phyloP scores from a whole-genome alignment of 129 eudicot genomes.

The Artemisia argyi region DNA sequence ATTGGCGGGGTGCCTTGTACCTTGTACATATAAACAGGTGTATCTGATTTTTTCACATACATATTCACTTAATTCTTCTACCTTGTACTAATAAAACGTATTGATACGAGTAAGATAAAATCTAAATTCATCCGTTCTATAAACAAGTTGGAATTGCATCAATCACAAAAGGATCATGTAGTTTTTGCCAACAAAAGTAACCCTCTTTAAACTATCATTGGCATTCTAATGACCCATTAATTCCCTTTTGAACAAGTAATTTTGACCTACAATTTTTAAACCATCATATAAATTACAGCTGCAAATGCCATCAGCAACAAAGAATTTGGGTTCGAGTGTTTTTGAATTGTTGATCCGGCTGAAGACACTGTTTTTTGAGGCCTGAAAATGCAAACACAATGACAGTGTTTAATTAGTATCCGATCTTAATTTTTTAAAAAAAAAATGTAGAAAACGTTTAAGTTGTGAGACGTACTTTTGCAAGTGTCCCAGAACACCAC shows the following conservation, averaged over 20 bases:
- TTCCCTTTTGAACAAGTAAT: conserved; percentile 1
- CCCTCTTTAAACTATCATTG: no score
- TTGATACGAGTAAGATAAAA: no score
- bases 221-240: no score
- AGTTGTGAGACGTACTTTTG: conserved; percentile 53
- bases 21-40: no score
- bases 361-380: conserved; percentile 38
- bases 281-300: conserved; percentile 30
- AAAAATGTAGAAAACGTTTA: background rate
- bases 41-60: no score
- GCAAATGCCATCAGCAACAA: conserved; percentile 31
- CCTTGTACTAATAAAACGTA: no score
- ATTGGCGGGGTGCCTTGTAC: no score
- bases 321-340: conserved; percentile 12
- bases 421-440: background rate
- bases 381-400: conserved; percentile 37
- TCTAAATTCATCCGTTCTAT: background rate
- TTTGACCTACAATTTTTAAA: conserved; percentile 13
- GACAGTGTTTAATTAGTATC: background rate
- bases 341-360: conserved; percentile 26
- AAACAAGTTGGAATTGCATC: background rate
- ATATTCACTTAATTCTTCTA: no score
- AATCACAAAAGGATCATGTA: background rate
- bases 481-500: conserved; percentile 64
- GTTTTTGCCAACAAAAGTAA: background rate